A percentile compares a stretch with the other conserved stretches of the same genome.
Conservation (phyloP, 352 stramenopile species). For the Achlya hypogyna region DNA sequence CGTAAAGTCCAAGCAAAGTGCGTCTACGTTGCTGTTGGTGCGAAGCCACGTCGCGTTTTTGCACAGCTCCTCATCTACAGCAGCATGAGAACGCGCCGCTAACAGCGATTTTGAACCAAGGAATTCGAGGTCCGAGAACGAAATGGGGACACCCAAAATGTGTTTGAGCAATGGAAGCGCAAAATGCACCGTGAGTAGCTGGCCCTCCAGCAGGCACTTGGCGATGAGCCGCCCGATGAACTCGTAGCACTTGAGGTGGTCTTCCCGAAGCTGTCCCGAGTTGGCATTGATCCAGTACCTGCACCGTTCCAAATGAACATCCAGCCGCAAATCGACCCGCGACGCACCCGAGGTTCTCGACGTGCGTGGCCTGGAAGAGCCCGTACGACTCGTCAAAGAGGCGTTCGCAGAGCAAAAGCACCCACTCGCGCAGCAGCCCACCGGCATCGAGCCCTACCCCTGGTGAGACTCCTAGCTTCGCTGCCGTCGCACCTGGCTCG, state of each 20-base stretch:
- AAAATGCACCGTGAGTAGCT: slow-evolving; percentile 68
- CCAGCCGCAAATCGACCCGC: not conserved
- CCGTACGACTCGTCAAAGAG: slow-evolving; percentile 73
- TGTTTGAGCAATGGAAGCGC: slow-evolving; percentile 76
- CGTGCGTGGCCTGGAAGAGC: slow-evolving; percentile 59
- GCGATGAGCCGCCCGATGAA: slow-evolving; percentile 68
- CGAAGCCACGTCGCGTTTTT: slow-evolving; percentile 54
- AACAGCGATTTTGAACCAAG: slow-evolving; percentile 19
- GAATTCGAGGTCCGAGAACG: slow-evolving; percentile 29
- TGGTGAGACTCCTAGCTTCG: not conserved
- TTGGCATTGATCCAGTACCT: slow-evolving; percentile 77
- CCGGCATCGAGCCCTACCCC: slow-evolving; percentile 44
- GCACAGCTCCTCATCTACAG: slow-evolving; percentile 56
- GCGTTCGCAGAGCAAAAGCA: slow-evolving; percentile 61
- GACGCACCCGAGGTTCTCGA: slow-evolving; percentile 47
- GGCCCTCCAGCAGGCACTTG: slow-evolving; percentile 67
- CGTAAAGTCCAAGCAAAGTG: slow-evolving; percentile 65
- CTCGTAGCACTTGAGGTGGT: slow-evolving; percentile 67
- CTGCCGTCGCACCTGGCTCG: slow-evolving; percentile 33
- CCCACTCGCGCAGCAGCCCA: slow-evolving; percentile 70
- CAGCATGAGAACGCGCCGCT: not conserved
- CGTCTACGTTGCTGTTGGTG: slow-evolving; percentile 54
- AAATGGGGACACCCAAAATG: slow-evolving; percentile 36
- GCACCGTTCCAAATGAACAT: not conserved
- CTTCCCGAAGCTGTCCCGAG: slow-evolving; percentile 47